phyloP scores from a whole-genome alignment of 2,329 filamentous ascomycete genomes.

The Ascochyta rabiei region DNA sequence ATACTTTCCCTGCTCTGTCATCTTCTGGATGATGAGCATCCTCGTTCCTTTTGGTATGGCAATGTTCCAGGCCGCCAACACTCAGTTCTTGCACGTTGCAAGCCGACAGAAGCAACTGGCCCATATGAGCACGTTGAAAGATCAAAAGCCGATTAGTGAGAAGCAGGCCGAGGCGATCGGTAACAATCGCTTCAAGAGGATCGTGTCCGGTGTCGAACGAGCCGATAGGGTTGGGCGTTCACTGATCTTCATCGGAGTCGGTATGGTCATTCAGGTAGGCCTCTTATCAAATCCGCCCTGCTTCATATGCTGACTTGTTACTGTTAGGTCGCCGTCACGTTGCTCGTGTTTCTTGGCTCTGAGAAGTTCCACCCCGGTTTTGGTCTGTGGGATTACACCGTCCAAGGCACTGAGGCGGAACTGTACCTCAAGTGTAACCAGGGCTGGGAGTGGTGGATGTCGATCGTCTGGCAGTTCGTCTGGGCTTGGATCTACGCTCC shows the following conservation, averaged over 20 bases:
- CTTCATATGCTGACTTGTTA: not conserved
- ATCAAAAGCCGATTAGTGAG: constrained; percentile 30
- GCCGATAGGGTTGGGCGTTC: constrained; percentile 37
- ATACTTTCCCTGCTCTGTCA: constrained; percentile 31
- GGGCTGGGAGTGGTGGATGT: constrained; percentile 48
- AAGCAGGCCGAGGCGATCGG: constrained; percentile 30
- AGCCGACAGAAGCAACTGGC: constrained; percentile 42
- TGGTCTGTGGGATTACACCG: constrained; percentile 38
- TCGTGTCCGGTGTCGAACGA: constrained; percentile 29
- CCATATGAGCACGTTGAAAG: constrained; percentile 31
- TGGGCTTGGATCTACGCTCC: constrained; percentile 47
- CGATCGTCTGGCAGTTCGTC: constrained; percentile 46
- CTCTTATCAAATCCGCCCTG: not conserved
- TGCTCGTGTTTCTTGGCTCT: constrained; percentile 41
- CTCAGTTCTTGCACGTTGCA: constrained; percentile 42
- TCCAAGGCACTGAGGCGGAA: constrained; percentile 33
- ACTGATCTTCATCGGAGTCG: constrained; percentile 35
- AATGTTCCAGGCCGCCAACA: constrained; percentile 44
- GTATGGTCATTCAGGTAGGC: constrained; percentile 36
- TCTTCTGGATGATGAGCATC: constrained; percentile 45
- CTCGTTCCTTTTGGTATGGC: constrained; percentile 40
- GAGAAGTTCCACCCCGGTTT: constrained; percentile 43
- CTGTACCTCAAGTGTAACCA: constrained; percentile 34
- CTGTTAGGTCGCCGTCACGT: constrained; percentile 29
- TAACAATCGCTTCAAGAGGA: constrained; percentile 33